Evolutionary conservation across 2,329 filamentous ascomycete genomes (phyloP).

Genomic region (Cordyceps fumosorosea): DNA sequence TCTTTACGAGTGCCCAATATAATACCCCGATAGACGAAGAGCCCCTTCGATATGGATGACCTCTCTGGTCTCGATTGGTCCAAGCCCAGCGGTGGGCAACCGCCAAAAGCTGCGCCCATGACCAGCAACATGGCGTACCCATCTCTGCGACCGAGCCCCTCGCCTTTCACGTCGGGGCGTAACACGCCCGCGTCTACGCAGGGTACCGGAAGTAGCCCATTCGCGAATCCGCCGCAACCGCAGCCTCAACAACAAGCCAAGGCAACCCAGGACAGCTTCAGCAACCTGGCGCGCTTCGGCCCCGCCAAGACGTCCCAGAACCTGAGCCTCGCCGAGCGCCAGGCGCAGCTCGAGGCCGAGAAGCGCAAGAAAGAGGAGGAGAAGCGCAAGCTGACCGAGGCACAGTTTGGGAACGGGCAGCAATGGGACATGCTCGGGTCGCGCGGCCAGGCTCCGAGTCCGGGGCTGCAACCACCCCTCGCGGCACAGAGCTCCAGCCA

Average conservation of each 20-base stretch:
- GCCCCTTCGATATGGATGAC: constrained; percentile 47
- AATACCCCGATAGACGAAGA: not conserved
- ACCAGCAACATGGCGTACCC: constrained; percentile 39
- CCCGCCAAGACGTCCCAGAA: constrained; percentile 57
- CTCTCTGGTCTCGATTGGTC: constrained; percentile 56
- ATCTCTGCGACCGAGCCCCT: constrained; percentile 49
- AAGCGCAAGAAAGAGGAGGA: constrained; percentile 69
- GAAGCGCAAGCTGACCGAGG: constrained; percentile 62
- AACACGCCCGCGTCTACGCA: constrained; percentile 51
- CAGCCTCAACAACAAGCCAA: not conserved
- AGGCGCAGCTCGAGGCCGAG: constrained; percentile 58
- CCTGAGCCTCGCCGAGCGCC: constrained; percentile 71
- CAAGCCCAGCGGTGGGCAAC: constrained; percentile 29
- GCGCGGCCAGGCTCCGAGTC: constrained; percentile 36
- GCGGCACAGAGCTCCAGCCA: constrained; percentile 16
- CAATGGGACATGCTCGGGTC: constrained; percentile 71
- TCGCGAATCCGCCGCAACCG: constrained; percentile 34
- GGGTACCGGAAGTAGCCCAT: constrained; percentile 32
- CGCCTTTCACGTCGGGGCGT: constrained; percentile 47
- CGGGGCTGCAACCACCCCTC: constrained; percentile 19
- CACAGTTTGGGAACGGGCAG: constrained; percentile 68
- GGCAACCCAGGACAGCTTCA: constrained; percentile 63
- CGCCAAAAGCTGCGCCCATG: constrained; percentile 26
- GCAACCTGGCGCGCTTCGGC: constrained; percentile 61
- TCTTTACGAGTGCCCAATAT: not conserved